A percentile compares a stretch with the other conserved stretches of the same genome.
phyloP scores from a whole-genome alignment of 2,329 filamentous ascomycete genomes.

The Rasamsonia emersonii region DNA sequence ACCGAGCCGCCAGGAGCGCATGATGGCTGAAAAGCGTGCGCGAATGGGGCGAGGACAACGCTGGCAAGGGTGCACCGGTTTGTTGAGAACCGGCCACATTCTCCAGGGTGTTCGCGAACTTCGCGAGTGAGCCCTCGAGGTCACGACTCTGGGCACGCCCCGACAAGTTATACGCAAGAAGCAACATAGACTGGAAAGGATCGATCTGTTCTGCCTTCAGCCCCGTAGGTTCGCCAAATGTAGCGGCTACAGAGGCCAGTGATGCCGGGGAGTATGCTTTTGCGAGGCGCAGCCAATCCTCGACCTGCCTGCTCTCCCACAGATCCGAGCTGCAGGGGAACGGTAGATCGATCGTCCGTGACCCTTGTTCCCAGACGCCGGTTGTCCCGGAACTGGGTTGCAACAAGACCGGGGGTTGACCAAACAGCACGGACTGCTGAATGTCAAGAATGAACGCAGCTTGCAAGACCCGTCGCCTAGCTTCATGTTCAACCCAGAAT shows the following conservation, averaged over 20 bases:
- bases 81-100: neutral
- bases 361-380: conserved; percentile 8
- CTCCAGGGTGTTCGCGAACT: conserved; percentile 9
- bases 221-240: conserved; percentile 6
- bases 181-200: conserved; percentile 16
- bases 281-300: conserved; percentile 19
- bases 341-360: conserved; percentile 15
- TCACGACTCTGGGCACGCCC: conserved; percentile 6
- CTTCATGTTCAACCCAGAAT: conserved; percentile 28
- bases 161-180: conserved; percentile 14
- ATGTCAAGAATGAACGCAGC: conserved; percentile 26
- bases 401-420: conserved; percentile 21
- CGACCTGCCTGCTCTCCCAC: conserved; percentile 21
- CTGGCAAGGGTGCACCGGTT: neutral
- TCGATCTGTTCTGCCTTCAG: conserved; percentile 10
- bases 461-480: conserved; percentile 24
- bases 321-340: conserved; percentile 23
- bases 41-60: conserved; percentile 5
- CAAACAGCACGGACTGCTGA: conserved; percentile 23
- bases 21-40: conserved; percentile 21
- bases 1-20: conserved; percentile 18
- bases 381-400: conserved; percentile 11
- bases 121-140: conserved; percentile 8
- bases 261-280: conserved; percentile 9
- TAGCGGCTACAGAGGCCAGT: conserved; percentile 10